Conservation (phyloP, 2,329 filamentous ascomycete genomes). For the Epichloe brachyelytri region DNA sequence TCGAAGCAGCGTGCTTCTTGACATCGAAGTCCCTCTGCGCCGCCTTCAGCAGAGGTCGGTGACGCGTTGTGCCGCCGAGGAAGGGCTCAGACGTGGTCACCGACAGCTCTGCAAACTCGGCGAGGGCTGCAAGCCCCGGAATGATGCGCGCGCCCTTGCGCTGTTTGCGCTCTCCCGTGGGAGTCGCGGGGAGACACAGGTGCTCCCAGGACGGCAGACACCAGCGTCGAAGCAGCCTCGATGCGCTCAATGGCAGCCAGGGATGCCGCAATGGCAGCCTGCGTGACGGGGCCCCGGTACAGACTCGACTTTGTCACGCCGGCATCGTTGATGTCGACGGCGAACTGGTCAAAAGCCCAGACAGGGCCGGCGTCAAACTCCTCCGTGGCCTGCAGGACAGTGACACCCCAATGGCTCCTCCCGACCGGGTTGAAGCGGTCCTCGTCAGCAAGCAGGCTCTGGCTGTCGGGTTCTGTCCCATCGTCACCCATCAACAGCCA, state of each 20-base stretch:
- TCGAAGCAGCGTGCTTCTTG: constrained; percentile 19
- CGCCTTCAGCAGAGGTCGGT: constrained; percentile 26
- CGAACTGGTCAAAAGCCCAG: constrained; percentile 30
- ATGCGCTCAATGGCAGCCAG: constrained; percentile 25
- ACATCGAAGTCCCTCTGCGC: constrained; percentile 24
- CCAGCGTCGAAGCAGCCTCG: constrained; percentile 11
- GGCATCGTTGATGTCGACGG: constrained; percentile 25
- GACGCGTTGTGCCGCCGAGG: constrained; percentile 22
- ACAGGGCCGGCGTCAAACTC: constrained; percentile 30
- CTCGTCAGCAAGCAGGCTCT: constrained; percentile 15
- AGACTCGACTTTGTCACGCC: constrained; percentile 27
- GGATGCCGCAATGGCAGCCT: constrained; percentile 24
- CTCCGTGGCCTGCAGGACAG: constrained; percentile 25
- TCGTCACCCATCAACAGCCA: constrained; percentile 31
- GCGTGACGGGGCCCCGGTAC: constrained; percentile 25
- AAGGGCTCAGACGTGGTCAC: constrained; percentile 22
- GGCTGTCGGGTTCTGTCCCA: constrained; percentile 19
- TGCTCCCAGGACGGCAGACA: background rate
- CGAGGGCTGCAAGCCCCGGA: constrained; percentile 14
- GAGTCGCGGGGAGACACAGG: constrained; percentile 4
- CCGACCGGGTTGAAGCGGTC: constrained; percentile 16
- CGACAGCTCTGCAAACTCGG: constrained; percentile 16
- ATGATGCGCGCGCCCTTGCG: constrained; percentile 4
- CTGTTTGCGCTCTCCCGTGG: background rate
- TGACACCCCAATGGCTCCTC: constrained; percentile 27